Evolutionary conservation across 2,329 filamentous ascomycete species (phyloP).

Genomic region (Verticillium isaacii): DNA sequence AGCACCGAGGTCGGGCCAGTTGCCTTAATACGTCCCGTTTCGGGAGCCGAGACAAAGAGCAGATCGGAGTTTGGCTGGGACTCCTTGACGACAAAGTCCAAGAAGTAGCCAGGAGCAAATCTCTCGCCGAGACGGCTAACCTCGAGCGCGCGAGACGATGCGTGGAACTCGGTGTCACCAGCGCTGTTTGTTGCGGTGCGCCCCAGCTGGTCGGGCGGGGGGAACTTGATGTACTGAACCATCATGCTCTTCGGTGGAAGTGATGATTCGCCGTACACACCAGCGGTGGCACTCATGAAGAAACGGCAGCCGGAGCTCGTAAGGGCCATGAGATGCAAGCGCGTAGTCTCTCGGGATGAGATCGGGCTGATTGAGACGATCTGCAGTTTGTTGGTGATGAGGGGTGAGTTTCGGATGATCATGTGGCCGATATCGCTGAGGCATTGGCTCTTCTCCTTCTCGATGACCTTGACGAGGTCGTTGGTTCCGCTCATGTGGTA

Average conservation of each 20-base stretch:
- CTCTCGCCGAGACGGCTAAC: conserved; percentile 49
- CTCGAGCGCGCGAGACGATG: conserved; percentile 43
- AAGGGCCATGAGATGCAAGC: conserved; percentile 83
- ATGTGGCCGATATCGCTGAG: conserved; percentile 79
- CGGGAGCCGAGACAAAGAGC: conserved; percentile 82
- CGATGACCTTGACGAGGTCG: conserved; percentile 58
- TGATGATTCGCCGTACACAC: conserved; percentile 59
- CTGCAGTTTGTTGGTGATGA: conserved; percentile 64
- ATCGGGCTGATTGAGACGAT: conserved; percentile 88
- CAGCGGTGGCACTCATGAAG: conserved; percentile 84
- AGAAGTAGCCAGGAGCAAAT: conserved; percentile 86
- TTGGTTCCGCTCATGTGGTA: conserved; percentile 74
- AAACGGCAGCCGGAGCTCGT: conserved; percentile 88
- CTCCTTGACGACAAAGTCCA: conserved; percentile 72
- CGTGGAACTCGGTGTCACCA: conserved; percentile 37
- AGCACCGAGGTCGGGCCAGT: conserved; percentile 47
- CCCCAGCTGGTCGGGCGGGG: conserved; percentile 50
- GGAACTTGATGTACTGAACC: conserved; percentile 94
- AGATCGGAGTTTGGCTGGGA: conserved; percentile 54
- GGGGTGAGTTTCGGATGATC: conserved; percentile 60
- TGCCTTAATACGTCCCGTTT: conserved; percentile 76
- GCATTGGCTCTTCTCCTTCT: conserved; percentile 58
- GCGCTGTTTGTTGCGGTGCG: conserved; percentile 18
- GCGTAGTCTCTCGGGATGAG: conserved; percentile 69
- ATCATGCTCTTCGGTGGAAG: conserved; percentile 89